Percentiles rank a stretch among this genome's conserved stretches.
Conservation (phyloP, 192 early-diverging fungal genomes). For the Phlyctochytrium planicorne region DNA sequence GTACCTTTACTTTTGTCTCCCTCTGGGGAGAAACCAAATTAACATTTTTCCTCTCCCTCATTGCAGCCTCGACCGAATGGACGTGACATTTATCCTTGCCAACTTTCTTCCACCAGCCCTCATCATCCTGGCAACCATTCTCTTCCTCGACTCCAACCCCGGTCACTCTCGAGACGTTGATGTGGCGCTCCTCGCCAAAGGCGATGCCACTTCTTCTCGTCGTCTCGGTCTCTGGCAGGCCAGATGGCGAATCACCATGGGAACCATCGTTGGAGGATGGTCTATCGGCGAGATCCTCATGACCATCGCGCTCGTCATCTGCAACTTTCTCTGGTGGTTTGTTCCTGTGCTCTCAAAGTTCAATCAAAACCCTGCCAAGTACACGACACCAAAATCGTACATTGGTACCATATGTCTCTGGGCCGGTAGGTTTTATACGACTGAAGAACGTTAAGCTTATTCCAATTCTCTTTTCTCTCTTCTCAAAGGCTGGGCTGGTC, state of each 20-base stretch:
- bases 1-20: neutral
- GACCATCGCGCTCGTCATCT: neutral
- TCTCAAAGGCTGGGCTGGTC: slow-evolving; percentile 5
- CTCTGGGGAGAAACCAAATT: neutral
- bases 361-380: neutral
- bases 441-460: no score
- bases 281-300: neutral
- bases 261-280: neutral
- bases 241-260: neutral
- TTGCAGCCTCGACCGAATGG: neutral
- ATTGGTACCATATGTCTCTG: neutral
- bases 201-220: neutral
- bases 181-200: neutral
- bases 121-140: neutral
- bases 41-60: neutral
- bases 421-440: slow-evolving; percentile 4
- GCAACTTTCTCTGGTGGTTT: slow-evolving; percentile 6
- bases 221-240: neutral
- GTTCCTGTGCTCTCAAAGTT: neutral
- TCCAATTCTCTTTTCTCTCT: neutral
- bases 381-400: neutral
- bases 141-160: neutral
- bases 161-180: neutral
- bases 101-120: neutral
- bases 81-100: neutral